Evolutionary conservation across 208 protist species (phyloP), one percentile per base, ranked within the genome.

Genomic region (Leishmania lainsoni): DNA sequence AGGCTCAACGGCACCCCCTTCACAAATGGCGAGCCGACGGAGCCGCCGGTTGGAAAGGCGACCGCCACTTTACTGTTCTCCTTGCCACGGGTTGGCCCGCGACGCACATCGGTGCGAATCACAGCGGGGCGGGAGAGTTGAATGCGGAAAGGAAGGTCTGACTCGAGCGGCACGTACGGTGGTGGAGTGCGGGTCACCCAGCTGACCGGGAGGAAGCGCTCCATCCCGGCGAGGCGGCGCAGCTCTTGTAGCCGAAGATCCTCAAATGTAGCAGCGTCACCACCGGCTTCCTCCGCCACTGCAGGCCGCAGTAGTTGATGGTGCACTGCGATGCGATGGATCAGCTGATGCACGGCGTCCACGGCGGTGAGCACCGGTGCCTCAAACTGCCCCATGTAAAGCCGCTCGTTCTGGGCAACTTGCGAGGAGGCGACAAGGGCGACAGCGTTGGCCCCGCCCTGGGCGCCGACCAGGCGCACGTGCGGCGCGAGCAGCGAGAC

Each of bases 371-470:
- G 83, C 26, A 87, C 93, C 4, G 94, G 94, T 1, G 93, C 94
- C 87, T 97, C 94, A 74, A 97, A 96, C 87, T 94, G 87, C 9
- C 91, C 91, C 83, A 97, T 74, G 84, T 95, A 97, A n/a, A 96
- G 84, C 17, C 85, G 83, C 6, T 88, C 85, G 79, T 97, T 92
- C 90, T 95, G 90, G 22, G 93, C 91, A 22, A 97, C 86, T 83
- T 95, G 91, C 59, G 91, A 93, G 56, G 90, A 95, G 76, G 91
- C 90, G 65, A 96, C 83, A 45, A 97, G 52, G 29, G 90, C 92
- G 6, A 94, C 87, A 6, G 94, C 91, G 70, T 94, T 88, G 10
- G 86, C 86, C 5, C 92, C 93, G 48, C 89, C 87, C 63, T 90
- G 83, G 58, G 61, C 76, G 32, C 87, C 89, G 51, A 93, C 77